phyloP scores from a whole-genome alignment of 768 basidiomycete genomes.

The Leucocoprinus birnbaumii region DNA sequence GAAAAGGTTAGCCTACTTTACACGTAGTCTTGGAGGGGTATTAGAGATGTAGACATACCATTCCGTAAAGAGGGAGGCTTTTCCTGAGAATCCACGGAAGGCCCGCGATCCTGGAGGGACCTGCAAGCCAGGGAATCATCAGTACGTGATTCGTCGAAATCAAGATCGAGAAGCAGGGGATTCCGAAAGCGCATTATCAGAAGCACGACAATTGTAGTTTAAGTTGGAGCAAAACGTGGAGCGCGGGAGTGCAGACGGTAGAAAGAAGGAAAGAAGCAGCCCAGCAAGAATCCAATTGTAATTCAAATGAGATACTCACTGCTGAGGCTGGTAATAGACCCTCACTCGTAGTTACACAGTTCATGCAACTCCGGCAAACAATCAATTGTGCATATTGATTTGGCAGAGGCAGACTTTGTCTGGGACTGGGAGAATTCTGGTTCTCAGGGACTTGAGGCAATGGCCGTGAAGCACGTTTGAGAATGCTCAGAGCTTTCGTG shows the following conservation, averaged over 20 bases:
- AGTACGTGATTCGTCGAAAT: slow-evolving; percentile 2
- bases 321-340: slow-evolving; percentile 5
- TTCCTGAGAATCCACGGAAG: slow-evolving; percentile 56
- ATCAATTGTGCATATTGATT: not conserved
- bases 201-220: slow-evolving; percentile 28
- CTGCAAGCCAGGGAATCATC: slow-evolving; percentile 20
- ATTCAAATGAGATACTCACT: not conserved
- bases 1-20: not conserved
- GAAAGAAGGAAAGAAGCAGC: not conserved
- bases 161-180: not conserved
- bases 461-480: slow-evolving; percentile 35
- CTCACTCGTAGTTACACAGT: slow-evolving; percentile 8
- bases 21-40: not conserved
- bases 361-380: slow-evolving; percentile 10
- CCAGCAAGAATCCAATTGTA: no score
- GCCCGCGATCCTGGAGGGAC: slow-evolving; percentile 42
- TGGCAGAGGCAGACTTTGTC: not conserved
- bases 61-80: slow-evolving; percentile 56
- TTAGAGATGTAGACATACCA: slow-evolving; percentile 34
- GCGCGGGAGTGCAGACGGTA: not conserved
- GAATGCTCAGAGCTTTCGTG: not conserved
- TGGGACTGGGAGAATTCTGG: not conserved
- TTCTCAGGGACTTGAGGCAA: slow-evolving; percentile 43
- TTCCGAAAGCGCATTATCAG: not conserved
- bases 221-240: slow-evolving; percentile 41